Conservation (phyloP, 2,329 filamentous ascomycete species). For the Pestalotiopsis sp. region DNA sequence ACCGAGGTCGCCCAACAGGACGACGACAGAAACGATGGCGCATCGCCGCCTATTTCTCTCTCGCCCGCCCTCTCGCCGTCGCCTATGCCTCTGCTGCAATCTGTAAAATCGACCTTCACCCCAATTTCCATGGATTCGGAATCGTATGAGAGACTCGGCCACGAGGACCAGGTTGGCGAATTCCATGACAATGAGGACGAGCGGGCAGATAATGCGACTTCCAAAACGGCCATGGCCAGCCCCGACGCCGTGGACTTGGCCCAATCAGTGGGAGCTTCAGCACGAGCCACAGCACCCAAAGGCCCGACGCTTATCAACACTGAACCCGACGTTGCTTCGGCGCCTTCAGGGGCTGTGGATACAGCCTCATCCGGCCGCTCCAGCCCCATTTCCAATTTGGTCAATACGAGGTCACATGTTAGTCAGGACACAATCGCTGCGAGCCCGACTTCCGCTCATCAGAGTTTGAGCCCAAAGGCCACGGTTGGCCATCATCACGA, state of each 20-base stretch:
- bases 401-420: conserved; percentile 14
- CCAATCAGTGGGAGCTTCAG: conserved; percentile 32
- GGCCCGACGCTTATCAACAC: conserved; percentile 15
- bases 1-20: conserved; percentile 22
- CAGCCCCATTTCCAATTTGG: conserved; percentile 17
- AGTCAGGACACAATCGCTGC: conserved; percentile 15
- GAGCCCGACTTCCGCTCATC: background rate
- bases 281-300: conserved; percentile 26
- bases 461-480: conserved; percentile 14
- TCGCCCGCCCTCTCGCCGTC: conserved; percentile 31
- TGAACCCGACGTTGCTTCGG: conserved; percentile 32
- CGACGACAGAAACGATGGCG: conserved; percentile 23
- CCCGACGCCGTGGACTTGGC: conserved; percentile 17
- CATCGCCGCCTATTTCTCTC: conserved; percentile 24
- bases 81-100: conserved; percentile 30
- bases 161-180: background rate
- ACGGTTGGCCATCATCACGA: conserved; percentile 9
- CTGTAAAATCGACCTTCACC: conserved; percentile 29
- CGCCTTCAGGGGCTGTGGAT: conserved; percentile 26
- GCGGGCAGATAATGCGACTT: conserved; percentile 6
- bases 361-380: conserved; percentile 15
- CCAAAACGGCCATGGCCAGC: conserved; percentile 21
- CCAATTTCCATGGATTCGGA: conserved; percentile 34
- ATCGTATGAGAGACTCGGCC: conserved; percentile 13
- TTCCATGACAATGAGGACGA: background rate